A percentile compares a stretch with the other conserved stretches of the same genome.
Evolutionary conservation across 805 yeast species (phyloP).

Genomic region (Lipomyces chichibuensis): DNA sequence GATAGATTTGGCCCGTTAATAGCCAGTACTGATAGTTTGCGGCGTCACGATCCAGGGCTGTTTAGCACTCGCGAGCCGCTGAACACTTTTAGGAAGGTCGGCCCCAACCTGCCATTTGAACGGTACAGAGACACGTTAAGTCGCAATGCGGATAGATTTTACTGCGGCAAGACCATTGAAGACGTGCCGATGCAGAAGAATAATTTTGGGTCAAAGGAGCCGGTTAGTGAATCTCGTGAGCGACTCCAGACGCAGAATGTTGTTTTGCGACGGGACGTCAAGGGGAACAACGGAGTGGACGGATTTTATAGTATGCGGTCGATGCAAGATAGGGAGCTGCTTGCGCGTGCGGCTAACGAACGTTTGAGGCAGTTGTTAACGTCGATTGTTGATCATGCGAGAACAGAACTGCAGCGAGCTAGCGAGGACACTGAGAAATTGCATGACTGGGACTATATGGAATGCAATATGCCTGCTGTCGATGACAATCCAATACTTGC

Average conservation of each 20-base stretch:
- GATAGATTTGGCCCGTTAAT: background rate
- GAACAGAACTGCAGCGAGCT: background rate
- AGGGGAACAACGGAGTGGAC: background rate
- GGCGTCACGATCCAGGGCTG: background rate
- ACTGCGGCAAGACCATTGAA: background rate
- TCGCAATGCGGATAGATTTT: background rate
- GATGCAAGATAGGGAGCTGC: background rate
- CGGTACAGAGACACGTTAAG: background rate
- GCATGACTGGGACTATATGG: background rate
- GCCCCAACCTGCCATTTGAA: background rate
- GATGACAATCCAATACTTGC: background rate
- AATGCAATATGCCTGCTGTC: background rate
- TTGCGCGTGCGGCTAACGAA: background rate
- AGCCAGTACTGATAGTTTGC: background rate
- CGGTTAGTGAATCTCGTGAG: background rate
- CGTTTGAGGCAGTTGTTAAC: background rate
- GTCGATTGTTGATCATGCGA: background rate
- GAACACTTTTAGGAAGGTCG: background rate
- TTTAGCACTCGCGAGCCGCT: background rate
- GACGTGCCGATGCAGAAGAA: background rate
- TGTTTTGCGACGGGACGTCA: background rate
- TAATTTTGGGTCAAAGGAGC: background rate
- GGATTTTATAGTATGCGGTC: background rate
- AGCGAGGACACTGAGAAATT: no score
- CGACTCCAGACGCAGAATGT: background rate